Evolutionary conservation across 1,284 basidiomycete species (phyloP).

Genomic region (Phylloboletellus chloephorus): DNA sequence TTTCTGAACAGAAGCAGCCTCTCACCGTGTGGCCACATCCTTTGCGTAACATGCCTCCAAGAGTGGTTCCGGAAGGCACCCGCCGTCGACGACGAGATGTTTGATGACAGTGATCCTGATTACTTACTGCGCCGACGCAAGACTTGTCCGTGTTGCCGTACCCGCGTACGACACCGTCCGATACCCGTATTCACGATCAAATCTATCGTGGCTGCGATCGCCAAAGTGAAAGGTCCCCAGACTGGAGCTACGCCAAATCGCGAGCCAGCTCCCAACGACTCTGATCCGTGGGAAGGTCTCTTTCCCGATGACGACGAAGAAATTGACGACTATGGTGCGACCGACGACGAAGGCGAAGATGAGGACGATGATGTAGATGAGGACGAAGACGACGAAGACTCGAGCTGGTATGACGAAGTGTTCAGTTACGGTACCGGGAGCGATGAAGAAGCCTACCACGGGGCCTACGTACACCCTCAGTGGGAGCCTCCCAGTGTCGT

Average conservation of each 20-base stretch:
- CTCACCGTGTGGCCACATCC: constrained; percentile 67
- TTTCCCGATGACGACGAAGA: constrained; percentile 46
- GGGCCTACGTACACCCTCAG: constrained; percentile 39
- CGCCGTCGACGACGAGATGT: constrained; percentile 46
- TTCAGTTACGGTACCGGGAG: constrained; percentile 35
- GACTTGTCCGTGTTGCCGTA: constrained; percentile 66
- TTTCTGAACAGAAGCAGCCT: constrained; percentile 38
- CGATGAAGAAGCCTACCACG: constrained; percentile 34
- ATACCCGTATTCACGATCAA: constrained; percentile 66
- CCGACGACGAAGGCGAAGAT: constrained; percentile 29
- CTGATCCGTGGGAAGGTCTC: constrained; percentile 64
- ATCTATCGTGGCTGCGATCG: constrained; percentile 45
- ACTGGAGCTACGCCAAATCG: constrained; percentile 15
- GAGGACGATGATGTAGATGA: constrained; percentile 29
- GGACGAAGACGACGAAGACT: constrained; percentile 28
- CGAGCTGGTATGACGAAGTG: constrained; percentile 31
- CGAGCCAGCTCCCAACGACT: constrained; percentile 32
- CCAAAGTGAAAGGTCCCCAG: constrained; percentile 33
- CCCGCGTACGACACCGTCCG: constrained; percentile 51
- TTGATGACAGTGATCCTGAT: constrained; percentile 46
- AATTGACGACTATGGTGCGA: constrained; percentile 39
- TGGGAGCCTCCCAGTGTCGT: constrained; percentile 53
- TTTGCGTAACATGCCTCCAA: constrained; percentile 63
- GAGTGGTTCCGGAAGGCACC: constrained; percentile 71
- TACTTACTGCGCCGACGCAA: constrained; percentile 55